Evolutionary conservation across 345 rosid species (phyloP).

Genomic region (Salix koriyanagi): DNA sequence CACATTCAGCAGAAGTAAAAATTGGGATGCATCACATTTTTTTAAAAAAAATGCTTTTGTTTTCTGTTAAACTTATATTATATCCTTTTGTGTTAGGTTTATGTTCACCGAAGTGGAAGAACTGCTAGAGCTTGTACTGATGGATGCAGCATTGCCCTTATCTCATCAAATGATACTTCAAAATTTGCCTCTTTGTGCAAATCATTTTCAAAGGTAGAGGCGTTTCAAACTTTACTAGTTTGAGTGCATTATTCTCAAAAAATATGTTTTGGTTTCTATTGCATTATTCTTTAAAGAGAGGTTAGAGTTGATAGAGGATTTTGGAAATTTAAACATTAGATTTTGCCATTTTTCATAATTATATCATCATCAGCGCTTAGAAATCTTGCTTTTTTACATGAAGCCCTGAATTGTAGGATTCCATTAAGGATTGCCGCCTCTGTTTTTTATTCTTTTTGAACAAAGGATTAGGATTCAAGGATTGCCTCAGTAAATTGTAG

Average conservation of each 20-base stretch:
- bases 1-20: slow-evolving; percentile 87
- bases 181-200: slow-evolving; percentile 85
- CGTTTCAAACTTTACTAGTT: background rate
- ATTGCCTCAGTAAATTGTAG: background rate
- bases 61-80: slow-evolving; percentile 3
- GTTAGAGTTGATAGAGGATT: background rate
- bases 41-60: background rate
- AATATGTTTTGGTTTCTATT: background rate
- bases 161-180: slow-evolving; percentile 69
- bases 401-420: background rate
- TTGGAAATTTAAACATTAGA: background rate
- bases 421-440: background rate
- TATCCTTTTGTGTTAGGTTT: slow-evolving; percentile 47
- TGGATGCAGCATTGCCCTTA: slow-evolving; percentile 90
- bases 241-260: background rate
- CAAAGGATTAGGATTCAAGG: background rate
- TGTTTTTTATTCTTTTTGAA: background rate
- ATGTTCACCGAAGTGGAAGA: slow-evolving; percentile 97
- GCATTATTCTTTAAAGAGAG: background rate
- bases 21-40: slow-evolving; percentile 8
- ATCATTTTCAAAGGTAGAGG: slow-evolving; percentile 75
- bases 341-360: slow-evolving; percentile 4
- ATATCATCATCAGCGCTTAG: background rate
- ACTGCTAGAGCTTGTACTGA: slow-evolving; percentile 92
- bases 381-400: background rate